Base-by-base conservation (phyloP, 257 asterid genomes). In the Jasminum sambac region DNA sequence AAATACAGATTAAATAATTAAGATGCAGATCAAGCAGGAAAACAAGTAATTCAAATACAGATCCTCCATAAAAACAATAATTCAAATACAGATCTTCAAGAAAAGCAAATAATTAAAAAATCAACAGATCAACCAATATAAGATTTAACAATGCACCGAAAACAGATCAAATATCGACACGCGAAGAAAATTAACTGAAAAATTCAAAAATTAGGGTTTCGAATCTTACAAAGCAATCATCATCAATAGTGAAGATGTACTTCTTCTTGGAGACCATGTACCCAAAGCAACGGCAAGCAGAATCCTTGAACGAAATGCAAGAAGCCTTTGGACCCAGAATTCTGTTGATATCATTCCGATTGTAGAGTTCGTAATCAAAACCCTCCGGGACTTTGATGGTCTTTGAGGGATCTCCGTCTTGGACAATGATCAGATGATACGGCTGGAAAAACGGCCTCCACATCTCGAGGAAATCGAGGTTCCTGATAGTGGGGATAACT, bases 251-350 rank as follows among this genome's bases (percentile, higher is more conserved):
- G 84, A 68, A 89, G 77, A 89, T 77, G 40, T 89, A 89, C 83
- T 88, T 88, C 89, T 88, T 86, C 84, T 86, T 89, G 62, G 92
- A 89, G 34, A 89, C 74, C 96, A 89, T 83, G 17, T 80, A 89
- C 0, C 96, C 96, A 64, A 89, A 89, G 87, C 96, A 89, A 8
- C 96, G 82, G 66, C 96, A 87, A 69, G 96, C 96, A 5, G 93
- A 87, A 46, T 89, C 96, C 80, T 89, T 89, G 81, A 89, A 89
- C 0, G 93, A 89, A 71, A 89, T 89, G 79, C 96, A 89, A n/a
- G 90, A 86, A 17, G 96, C 88, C 61, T 76, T 83, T 0, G 88
- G 93, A 1, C 93, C 96, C 8, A 89, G 67, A 72, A 89, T 89
- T 57, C 80, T 74, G 69, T 89, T 87, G 7, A 89, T 87, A 46